Evolutionary conservation across 2,329 filamentous ascomycete genomes (phyloP).

Genomic region (Penicillium freii): DNA sequence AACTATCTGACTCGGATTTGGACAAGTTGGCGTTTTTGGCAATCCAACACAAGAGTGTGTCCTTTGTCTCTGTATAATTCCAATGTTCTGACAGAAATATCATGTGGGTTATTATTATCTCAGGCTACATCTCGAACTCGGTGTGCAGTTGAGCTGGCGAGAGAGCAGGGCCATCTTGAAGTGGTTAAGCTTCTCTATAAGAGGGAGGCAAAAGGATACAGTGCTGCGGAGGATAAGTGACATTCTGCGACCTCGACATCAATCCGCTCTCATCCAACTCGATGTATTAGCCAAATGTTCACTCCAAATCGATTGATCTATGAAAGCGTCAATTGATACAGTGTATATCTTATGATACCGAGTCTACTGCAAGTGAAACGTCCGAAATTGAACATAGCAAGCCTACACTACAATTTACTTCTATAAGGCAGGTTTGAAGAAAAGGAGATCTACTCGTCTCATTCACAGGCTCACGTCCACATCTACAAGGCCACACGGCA

Average conservation of each 20-base stretch:
- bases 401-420: neutral
- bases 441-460: conserved; percentile 18
- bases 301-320: neutral
- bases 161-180: neutral
- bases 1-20: conserved; percentile 3
- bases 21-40: conserved; percentile 8
- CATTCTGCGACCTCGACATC: too few species aligned
- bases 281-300: neutral
- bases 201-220: neutral
- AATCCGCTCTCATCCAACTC: neutral
- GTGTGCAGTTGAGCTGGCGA: neutral
- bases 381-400: neutral
- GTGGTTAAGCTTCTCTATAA: neutral
- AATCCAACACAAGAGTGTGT: conserved; percentile 4
- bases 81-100: neutral
- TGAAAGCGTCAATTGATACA: neutral
- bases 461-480: conserved; percentile 16
- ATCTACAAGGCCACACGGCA: conserved; percentile 6
- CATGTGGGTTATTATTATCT: too few species aligned
- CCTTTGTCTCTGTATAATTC: neutral
- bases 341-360: neutral
- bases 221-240: neutral
- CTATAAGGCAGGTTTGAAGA: neutral
- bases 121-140: neutral
- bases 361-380: neutral